Evolutionary conservation across 768 basidiomycete species (phyloP).

Genomic region (Trametes villosa): DNA sequence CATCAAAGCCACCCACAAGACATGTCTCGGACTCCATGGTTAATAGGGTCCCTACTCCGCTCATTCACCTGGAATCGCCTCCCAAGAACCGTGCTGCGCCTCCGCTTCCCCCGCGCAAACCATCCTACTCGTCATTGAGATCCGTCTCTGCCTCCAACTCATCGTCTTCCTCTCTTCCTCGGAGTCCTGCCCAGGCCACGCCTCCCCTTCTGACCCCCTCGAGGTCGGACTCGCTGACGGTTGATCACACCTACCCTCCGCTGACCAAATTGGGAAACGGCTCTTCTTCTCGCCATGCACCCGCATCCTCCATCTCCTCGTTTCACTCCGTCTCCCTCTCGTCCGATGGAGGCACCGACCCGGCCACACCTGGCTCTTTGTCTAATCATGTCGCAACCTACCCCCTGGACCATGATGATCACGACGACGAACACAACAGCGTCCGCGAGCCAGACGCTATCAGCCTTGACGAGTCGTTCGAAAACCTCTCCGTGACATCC

Average conservation of each 20-base stretch:
- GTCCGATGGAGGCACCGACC: slow-evolving; percentile 51
- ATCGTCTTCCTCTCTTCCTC: slow-evolving; percentile 32
- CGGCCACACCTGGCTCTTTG: slow-evolving; percentile 29
- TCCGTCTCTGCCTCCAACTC: slow-evolving; percentile 42
- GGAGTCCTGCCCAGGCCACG: slow-evolving; percentile 21
- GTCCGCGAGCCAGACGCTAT: slow-evolving; percentile 49
- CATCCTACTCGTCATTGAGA: slow-evolving; percentile 54
- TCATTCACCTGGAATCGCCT: slow-evolving; percentile 60
- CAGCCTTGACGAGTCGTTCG: slow-evolving; percentile 75
- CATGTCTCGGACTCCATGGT: slow-evolving; percentile 30
- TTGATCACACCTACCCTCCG: slow-evolving; percentile 66
- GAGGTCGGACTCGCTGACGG: slow-evolving; percentile 53
- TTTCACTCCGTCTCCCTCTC: slow-evolving; percentile 86
- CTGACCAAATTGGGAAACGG: slow-evolving; percentile 39
- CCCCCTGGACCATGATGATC: slow-evolving; percentile 45
- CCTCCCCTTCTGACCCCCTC: slow-evolving; percentile 11
- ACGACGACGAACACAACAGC: slow-evolving; percentile 15
- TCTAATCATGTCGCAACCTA: slow-evolving; percentile 39
- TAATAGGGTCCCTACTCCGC: slow-evolving; percentile 37
- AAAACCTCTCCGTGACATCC: slow-evolving; percentile 62
- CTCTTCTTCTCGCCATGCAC: slow-evolving; percentile 51
- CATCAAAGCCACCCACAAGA: slow-evolving; percentile 12
- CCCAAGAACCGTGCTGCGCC: slow-evolving; percentile 44
- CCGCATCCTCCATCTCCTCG: slow-evolving; percentile 76
- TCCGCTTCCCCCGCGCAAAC: slow-evolving; percentile 69